Percentiles rank a stretch among this genome's conserved stretches.
Evolutionary conservation across 768 basidiomycete genomes (phyloP).

Genomic region (Boletales sp.): DNA sequence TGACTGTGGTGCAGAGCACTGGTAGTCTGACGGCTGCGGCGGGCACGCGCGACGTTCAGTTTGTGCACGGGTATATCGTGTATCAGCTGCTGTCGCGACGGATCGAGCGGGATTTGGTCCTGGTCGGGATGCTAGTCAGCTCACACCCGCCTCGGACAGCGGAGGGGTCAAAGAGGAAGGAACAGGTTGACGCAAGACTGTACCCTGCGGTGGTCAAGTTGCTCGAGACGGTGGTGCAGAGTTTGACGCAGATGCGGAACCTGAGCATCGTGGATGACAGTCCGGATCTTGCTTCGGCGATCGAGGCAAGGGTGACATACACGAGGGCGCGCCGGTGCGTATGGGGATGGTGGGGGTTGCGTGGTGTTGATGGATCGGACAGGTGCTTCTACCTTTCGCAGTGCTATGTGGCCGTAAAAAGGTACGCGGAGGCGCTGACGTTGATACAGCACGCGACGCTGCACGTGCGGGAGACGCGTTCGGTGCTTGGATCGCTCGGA

Average conservation of each 20-base stretch:
- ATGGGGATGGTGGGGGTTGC: background rate
- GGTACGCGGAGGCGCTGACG: constrained; percentile 67
- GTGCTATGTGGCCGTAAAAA: constrained; percentile 67
- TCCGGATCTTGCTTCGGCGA: constrained; percentile 72
- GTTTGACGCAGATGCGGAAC: constrained; percentile 77
- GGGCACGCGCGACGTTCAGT: constrained; percentile 69
- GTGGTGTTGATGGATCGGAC: constrained; percentile 2
- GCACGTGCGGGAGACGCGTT: constrained; percentile 69
- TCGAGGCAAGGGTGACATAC: constrained; percentile 73
- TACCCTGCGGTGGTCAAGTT: constrained; percentile 87
- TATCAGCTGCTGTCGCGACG: constrained; percentile 86
- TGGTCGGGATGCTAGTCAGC: constrained; percentile 61
- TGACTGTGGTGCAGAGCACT: constrained; percentile 35
- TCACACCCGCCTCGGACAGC: constrained; percentile 35
- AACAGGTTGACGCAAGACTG: constrained; percentile 64
- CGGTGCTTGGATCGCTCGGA: constrained; percentile 46
- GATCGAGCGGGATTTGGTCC: constrained; percentile 83
- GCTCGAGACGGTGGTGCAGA: constrained; percentile 82
- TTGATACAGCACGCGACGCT: constrained; percentile 70
- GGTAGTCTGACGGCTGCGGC: constrained; percentile 36
- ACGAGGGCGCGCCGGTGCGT: constrained; percentile 70
- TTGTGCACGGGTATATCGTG: constrained; percentile 82
- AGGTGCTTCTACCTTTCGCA: constrained; percentile 77
- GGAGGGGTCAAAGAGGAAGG: constrained; percentile 31
- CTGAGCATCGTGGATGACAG: constrained; percentile 86